Evolutionary conservation across 805 yeast genomes (phyloP), one percentile per base, ranked within the genome.

Genomic region (Suhomyces sp.): DNA sequence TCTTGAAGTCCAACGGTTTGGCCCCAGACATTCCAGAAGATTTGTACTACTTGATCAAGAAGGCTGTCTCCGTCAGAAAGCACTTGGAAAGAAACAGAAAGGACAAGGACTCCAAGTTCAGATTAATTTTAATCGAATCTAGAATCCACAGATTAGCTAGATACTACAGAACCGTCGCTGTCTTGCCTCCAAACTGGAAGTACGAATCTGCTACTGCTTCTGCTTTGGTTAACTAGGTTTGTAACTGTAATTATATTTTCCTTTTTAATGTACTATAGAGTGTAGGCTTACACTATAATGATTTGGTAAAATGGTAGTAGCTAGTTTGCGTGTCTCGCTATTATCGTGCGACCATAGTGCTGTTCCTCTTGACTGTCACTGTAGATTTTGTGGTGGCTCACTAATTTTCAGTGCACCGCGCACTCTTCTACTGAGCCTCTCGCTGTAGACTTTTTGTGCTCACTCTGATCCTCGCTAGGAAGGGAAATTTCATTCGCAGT

Each of bases 11-110:
- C 62, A 91, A 92, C 86, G 99, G 99, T 87, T 90, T 94, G 75
- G 99, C 98, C 74, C 98, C 99, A 80, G 99, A 94, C 83, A 88
- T 94, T 74, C 99, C 99, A 81, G 99, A 94, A 87, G 99, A 94
- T 80, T 88, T 94, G 73, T 94, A 94, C 94, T 92, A 82, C 83
- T 88, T 94, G 82, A 94, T 94, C 78, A 94, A 93, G 91, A 94
- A 94, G 88, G 99, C 99, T 77, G 98, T 94, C 73, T 75, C 97
- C 67, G 97, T 96, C 80, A 94, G 99, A 91, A 94, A 94, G 90
- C 99, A 94, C 83, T 88, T 94, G 78, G 99, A 94, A 85, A 90
- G 96, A 83, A 94, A 94, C 97, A 92, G 99, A 90, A 94, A 94
- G 88, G 99, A 94, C 84, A 93, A 94, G 87, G 99, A 94, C 84